Base-by-base conservation (phyloP, 345 rosid species). In the Linum lewisii region DNA sequence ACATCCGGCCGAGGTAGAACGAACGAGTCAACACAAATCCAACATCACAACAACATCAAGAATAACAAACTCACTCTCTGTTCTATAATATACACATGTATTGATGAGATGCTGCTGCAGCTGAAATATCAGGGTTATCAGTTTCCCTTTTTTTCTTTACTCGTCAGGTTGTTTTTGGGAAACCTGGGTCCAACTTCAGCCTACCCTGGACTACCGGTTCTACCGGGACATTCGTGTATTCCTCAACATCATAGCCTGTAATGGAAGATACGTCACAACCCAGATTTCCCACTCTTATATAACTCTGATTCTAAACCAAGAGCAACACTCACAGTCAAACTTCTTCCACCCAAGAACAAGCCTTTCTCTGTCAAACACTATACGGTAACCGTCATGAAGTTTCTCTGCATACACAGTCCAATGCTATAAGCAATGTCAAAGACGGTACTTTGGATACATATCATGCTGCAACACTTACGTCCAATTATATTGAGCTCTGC, bases 361-460 rank as follows among this genome's bases (percentile, higher is more conserved):
- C 52, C 78, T 82, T 74, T 86, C 93, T 73, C 91, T 71, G 73
- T 88, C 87, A 68, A 92, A 84, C 20, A 86, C 82, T 44, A 86
- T 82, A 7, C 80, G 79, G 72, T 84, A 83, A 51, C 91, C 96
- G 87, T 83, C 98, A 93, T 93, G 64, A 88, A 85, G 69, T 86
- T n/a, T 86, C 58, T 92, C 95, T 86, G 94, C 64, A 69, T 20
- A 63, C 65, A 25, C 7, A 22, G 57, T 62, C 16, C 2, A 32
- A 21, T 15, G 38, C 38, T 32, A 63, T 13, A 18, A 3, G 32
- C 23, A 45, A 9, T 21, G n/a, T 4, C 47, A 42, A 42, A 11
- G 16, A 9, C 47, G 14, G 1, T 42, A 2, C 9, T 16, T 42
- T 6, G 18, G 47, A n/a, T n/a, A n/a, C n/a, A n/a, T n/a, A n/a